Evolutionary conservation across 305 asterid species (phyloP).

Genomic region (Fraxinus nigra): DNA sequence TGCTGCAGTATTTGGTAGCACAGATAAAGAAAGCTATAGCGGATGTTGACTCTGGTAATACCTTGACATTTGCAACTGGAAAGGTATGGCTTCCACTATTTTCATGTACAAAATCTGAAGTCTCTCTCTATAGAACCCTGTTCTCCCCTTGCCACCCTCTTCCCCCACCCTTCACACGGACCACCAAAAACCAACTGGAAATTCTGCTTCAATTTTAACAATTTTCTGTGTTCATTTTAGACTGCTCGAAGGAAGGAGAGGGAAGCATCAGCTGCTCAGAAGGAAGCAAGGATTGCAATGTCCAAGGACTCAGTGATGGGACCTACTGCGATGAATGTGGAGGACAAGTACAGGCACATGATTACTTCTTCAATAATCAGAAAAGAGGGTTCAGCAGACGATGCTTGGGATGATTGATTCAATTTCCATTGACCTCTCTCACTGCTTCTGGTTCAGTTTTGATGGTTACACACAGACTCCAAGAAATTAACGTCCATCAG

Average conservation of each 20-base stretch:
- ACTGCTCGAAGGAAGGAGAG: conserved; percentile 78
- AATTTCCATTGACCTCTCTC: neutral
- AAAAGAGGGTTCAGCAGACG: conserved; percentile 82
- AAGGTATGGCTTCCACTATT: conserved; percentile 47
- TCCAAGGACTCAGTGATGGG: conserved; percentile 55
- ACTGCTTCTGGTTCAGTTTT: neutral
- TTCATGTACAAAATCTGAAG: neutral
- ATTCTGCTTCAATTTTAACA: neutral
- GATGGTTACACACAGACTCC: neutral
- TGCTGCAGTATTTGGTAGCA: conserved; percentile 63
- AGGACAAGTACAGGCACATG: conserved; percentile 82
- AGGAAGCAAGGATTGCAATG: conserved; percentile 47
- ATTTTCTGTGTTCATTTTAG: conserved; percentile 29
- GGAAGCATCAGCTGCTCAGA: conserved; percentile 74
- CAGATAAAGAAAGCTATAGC: conserved; percentile 77
- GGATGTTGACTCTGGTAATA: conserved; percentile 69
- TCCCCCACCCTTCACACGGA: neutral
- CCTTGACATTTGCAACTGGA: conserved; percentile 67
- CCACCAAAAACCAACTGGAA: neutral
- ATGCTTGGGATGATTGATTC: conserved; percentile 80
- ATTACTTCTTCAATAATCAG: conserved; percentile 46
- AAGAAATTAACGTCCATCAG: neutral
- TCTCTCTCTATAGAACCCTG: neutral
- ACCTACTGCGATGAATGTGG: conserved; percentile 53
- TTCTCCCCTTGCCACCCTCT: neutral